Evolutionary conservation across 1,284 basidiomycete genomes (phyloP).

Genomic region (Ceratobasidium sp.): DNA sequence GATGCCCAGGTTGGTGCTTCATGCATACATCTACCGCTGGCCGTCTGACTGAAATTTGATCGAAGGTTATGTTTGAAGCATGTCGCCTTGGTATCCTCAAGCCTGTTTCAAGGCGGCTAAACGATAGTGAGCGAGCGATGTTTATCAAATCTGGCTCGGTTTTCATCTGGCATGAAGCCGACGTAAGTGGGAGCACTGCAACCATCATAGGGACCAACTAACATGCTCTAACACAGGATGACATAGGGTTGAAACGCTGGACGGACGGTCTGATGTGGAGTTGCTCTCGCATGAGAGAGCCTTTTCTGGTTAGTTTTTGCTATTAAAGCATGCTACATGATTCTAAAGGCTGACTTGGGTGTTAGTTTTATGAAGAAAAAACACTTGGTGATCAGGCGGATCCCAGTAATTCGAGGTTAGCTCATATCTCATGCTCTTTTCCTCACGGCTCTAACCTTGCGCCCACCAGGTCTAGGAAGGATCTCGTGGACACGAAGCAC

Average conservation of each 20-base stretch:
- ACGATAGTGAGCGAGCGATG: slow-evolving; percentile 59
- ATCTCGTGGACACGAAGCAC: slow-evolving; percentile 40
- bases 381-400: slow-evolving; percentile 40
- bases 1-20: slow-evolving; percentile 62
- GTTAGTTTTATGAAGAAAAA: slow-evolving; percentile 62
- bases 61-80: slow-evolving; percentile 31
- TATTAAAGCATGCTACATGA: background rate
- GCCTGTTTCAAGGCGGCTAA: slow-evolving; percentile 44
- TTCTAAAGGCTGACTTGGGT: slow-evolving; percentile 2
- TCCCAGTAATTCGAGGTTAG: slow-evolving; percentile 36
- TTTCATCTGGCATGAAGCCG: slow-evolving; percentile 74
- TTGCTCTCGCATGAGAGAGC: slow-evolving; percentile 54
- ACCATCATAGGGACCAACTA: slow-evolving; percentile 7
- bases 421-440: background rate
- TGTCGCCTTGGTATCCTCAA: slow-evolving; percentile 36
- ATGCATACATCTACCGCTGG: slow-evolving; percentile 53
- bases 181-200: slow-evolving; percentile 51
- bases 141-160: slow-evolving; percentile 69
- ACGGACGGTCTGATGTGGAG: slow-evolving; percentile 75
- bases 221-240: slow-evolving; percentile 12
- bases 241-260: slow-evolving; percentile 65
- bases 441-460: slow-evolving; percentile 1
- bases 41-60: background rate
- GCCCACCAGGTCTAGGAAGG: slow-evolving; percentile 16
- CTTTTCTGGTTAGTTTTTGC: slow-evolving; percentile 58